Conservation (phyloP, 2,329 filamentous ascomycete species). For the Colletotrichum lindemuthianum region DNA sequence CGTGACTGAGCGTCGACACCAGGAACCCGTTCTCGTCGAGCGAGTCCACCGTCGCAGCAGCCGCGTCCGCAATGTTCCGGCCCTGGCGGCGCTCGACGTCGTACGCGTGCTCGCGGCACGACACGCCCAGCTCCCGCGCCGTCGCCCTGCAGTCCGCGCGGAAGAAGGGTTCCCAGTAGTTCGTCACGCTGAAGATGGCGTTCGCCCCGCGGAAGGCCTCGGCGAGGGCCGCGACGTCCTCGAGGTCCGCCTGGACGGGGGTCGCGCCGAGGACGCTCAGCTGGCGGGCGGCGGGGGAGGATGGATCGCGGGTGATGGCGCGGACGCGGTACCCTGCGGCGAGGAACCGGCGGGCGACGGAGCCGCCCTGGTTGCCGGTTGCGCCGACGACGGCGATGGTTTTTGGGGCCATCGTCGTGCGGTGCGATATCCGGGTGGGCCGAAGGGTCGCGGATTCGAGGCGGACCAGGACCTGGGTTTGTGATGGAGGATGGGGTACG, state of each 20-base stretch:
- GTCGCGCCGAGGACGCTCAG: conserved; percentile 51
- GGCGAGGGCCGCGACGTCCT: conserved; percentile 51
- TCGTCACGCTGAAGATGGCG: conserved; percentile 64
- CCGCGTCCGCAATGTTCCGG: conserved; percentile 65
- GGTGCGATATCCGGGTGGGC: neutral
- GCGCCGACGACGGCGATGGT: conserved; percentile 58
- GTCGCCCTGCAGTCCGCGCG: conserved; percentile 52
- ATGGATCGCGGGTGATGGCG: conserved; percentile 57
- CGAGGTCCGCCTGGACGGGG: conserved; percentile 52
- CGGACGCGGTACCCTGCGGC: conserved; percentile 55
- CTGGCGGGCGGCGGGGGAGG: conserved; percentile 51
- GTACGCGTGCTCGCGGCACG: conserved; percentile 56
- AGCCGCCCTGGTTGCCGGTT: conserved; percentile 63
- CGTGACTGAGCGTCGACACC: conserved; percentile 62
- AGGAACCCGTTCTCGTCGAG: conserved; percentile 60
- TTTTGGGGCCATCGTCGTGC: conserved; percentile 38
- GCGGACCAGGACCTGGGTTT: too few species aligned
- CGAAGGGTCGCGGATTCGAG: too few species aligned
- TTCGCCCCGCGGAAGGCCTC: conserved; percentile 56
- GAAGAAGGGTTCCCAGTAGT: conserved; percentile 65
- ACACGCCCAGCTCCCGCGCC: conserved; percentile 50
- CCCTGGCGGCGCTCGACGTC: conserved; percentile 61
- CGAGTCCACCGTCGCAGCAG: conserved; percentile 50
- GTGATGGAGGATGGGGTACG: too few species aligned
- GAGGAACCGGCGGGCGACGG: conserved; percentile 59